Evolutionary conservation across 1,284 basidiomycete species (phyloP).

Genomic region (Ceratobasidium theobromae): DNA sequence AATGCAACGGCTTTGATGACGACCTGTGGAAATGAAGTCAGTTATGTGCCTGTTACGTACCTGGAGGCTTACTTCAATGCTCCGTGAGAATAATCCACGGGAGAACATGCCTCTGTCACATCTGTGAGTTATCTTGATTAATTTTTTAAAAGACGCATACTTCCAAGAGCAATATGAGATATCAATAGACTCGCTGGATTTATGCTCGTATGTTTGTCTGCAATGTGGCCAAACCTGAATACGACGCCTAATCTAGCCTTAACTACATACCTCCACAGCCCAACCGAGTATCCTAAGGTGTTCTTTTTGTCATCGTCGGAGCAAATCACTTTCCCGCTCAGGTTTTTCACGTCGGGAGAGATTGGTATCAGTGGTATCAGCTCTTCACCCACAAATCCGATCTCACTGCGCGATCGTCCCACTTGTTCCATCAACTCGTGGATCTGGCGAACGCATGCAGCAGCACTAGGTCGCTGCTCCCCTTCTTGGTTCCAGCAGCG

Average conservation of each 20-base stretch:
- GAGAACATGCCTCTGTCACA: background rate
- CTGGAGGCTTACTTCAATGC: conserved; percentile 2
- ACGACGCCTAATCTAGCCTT: too few species aligned
- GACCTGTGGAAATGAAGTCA: background rate
- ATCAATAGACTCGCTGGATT: background rate
- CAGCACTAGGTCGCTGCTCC: background rate
- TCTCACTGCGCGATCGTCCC: background rate
- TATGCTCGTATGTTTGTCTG: background rate
- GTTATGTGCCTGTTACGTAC: too few species aligned
- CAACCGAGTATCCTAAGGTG: background rate
- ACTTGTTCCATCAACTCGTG: background rate
- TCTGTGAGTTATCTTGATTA: too few species aligned
- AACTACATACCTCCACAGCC: conserved; percentile 11
- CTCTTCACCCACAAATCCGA: too few species aligned
- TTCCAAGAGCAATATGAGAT: background rate
- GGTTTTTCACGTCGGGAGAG: background rate
- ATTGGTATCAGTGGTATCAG: background rate
- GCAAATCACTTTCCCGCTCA: background rate
- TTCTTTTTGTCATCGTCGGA: background rate
- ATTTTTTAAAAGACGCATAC: background rate
- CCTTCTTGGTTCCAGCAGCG: background rate
- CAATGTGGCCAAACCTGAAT: background rate
- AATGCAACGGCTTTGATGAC: background rate
- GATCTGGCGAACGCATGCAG: background rate
- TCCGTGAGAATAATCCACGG: background rate